Evolutionary conservation across 257 asterid species (phyloP).

Genomic region (Petunia secreta): DNA sequence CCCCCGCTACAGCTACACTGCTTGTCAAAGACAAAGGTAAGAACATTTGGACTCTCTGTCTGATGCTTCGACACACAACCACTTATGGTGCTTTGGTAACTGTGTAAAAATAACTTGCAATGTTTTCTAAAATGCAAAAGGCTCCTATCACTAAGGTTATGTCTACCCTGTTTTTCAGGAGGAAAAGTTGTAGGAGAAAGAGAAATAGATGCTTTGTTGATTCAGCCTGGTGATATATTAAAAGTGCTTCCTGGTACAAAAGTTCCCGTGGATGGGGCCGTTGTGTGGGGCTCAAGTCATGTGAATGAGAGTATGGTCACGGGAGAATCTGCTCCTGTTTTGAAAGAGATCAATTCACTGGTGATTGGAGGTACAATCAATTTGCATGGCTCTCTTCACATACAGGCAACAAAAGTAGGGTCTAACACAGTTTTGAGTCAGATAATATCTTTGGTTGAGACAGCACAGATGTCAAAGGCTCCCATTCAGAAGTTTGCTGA

Average conservation of each 20-base stretch:
- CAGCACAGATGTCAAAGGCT: constrained; percentile 99
- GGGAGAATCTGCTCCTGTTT: constrained; percentile 88
- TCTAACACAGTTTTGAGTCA: constrained; percentile 95
- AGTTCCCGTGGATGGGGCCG: constrained; percentile 89
- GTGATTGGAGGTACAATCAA: constrained; percentile 97
- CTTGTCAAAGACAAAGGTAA: constrained; percentile 75
- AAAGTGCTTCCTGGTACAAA: constrained; percentile 96
- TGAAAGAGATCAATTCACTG: constrained; percentile 62
- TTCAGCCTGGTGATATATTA: constrained; percentile 89
- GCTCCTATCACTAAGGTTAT: constrained; percentile 3
- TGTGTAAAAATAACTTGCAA: background rate
- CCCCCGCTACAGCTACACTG: constrained; percentile 90
- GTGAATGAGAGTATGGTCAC: constrained; percentile 98
- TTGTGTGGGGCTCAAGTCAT: constrained; percentile 96
- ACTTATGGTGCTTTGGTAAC: background rate
- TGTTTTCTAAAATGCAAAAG: background rate
- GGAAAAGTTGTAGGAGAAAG: constrained; percentile 85
- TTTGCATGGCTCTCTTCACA: constrained; percentile 88
- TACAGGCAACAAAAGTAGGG: constrained; percentile 87
- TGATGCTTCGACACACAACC: background rate
- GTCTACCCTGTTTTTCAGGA: constrained; percentile 49
- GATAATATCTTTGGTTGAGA: constrained; percentile 95
- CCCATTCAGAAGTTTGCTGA: constrained; percentile 99
- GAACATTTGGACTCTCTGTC: constrained; percentile 10
- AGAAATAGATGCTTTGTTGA: constrained; percentile 87